Base-by-base conservation (phyloP, 2,329 filamentous ascomycete genomes). In the Fragosphaeria purpurea region DNA sequence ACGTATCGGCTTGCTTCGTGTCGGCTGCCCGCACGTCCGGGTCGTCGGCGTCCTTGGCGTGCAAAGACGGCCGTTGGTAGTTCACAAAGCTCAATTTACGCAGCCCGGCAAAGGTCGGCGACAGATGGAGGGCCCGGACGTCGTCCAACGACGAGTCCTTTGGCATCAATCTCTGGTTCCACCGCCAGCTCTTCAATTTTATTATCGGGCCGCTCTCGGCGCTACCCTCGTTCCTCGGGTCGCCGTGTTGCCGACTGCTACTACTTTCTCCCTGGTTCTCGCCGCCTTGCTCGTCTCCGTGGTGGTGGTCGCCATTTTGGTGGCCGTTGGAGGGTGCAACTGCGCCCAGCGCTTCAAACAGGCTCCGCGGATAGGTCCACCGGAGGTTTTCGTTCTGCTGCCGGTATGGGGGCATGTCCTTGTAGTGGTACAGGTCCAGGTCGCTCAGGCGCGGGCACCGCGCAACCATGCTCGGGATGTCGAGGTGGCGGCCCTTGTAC, bases 391-490 rank as follows among this genome's bases (percentile, higher is more conserved):
- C 68, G 46, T 77, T 71, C 5, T 82, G 69, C 38, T 71, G 64
- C 41, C 84, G 72, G 61, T 82, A 88, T 0, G 85, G 85, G 2
- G 83, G 74, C 55, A 78, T 68, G 59, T 94, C 86, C 46, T 77
- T 71, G 9, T 75, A 76, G 57, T 90, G 85, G 55, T 82, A 83
- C 12, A 95, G 74, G 51, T 88, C 79, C 35, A 96, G 66, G 46
- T 83, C 76, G 47, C 76, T 75, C 12, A 95, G 71, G 45, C 80
- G 80, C 0, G 83, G 82, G 6, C 88, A 74, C 44, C 77, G 72
- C 41, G 73, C 70, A 22, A 94, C 69, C 46, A 95, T 65, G 32
- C 70, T 66, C 9, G 62, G 50, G 8, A 67, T 59, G 41, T 67
- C 59, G 30, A 77, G 73, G 9, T 74, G 75, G 41, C 71, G 68